Evolutionary conservation across 108 stramenopile genomes (phyloP), one percentile per base, ranked within the genome.

Genomic region (Bacterosira constricta): DNA sequence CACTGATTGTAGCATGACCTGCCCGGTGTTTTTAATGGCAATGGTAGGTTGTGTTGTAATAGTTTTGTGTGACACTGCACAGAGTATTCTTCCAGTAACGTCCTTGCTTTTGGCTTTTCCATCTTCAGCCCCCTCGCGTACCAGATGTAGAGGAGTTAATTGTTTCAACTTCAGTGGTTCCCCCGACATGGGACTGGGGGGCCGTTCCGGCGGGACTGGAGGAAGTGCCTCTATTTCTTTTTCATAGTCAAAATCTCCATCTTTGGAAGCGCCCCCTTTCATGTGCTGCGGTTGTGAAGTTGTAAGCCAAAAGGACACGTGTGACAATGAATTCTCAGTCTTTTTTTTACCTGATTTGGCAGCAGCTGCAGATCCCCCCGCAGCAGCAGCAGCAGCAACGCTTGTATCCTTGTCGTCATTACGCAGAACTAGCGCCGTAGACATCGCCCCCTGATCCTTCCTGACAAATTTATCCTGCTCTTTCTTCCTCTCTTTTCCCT

Each of bases 271-370:
- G 3, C 11, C 38, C 11, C 23, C 68, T 29, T 53, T 38, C 31
- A 34, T 61, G 46, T 71, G 73, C 3, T 67, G 69, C 6, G 96
- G 96, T 45, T 88, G 88, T 27, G 83, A 85, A 25, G 91, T 81
- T 23, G 93, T 63, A 25, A 97, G 71, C 96, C 96, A 97, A 52
- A 87, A 96, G 41, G 83, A 85, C 17, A 88, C 79, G 45, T 76
- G 56, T 58, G 76, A 70, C 36, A 96, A 60, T 26, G 63, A 62
- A 63, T 83, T 81, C 66, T 65, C 41, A 27, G 12, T 45, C 30
- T 36, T 77, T 72, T 70, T 82, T 69, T 36, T 71, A 66, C 21
- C 69, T 63, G 49, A 79, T 73, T 69, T 83, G 3, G 29, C 52
- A 6, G 52, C 75, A 23, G 71, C 57, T 12, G 63, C n/a, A n/a